phyloP scores from a whole-genome alignment of 768 basidiomycete species.

The Tylopilus sp. region DNA sequence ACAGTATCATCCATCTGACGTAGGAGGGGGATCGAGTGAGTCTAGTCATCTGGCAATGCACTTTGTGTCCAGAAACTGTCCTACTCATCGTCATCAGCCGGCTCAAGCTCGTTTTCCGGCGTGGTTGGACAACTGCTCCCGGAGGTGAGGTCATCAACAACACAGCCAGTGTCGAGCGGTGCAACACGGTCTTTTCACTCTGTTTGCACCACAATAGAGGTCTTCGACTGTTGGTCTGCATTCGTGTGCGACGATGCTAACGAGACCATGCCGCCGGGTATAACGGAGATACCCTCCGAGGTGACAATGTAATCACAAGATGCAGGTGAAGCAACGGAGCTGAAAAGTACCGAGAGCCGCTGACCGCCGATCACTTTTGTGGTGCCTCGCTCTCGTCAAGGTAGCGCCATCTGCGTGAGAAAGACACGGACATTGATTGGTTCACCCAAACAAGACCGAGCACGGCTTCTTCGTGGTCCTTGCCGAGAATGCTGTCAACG shows the following conservation, averaged over 20 bases:
- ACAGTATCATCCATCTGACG: constrained; percentile 16
- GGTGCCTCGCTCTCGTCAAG: constrained; percentile 38
- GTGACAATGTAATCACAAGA: constrained; percentile 78
- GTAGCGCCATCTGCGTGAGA: constrained; percentile 71
- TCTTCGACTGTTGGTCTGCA: constrained; percentile 7
- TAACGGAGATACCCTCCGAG: constrained; percentile 47
- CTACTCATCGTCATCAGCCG: constrained; percentile 41
- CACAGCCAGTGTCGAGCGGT: constrained; percentile 36
- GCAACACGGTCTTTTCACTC: constrained; percentile 23
- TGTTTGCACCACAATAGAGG: background rate
- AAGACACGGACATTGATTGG: constrained; percentile 83
- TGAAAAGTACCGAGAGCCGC: constrained; percentile 70
- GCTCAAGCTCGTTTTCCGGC: constrained; percentile 27
- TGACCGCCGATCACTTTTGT: constrained; percentile 24
- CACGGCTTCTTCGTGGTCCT: constrained; percentile 70
- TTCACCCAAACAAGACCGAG: constrained; percentile 94
- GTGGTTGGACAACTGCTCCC: constrained; percentile 13
- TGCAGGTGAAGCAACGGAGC: constrained; percentile 52
- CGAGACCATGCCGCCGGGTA: constrained; percentile 24
- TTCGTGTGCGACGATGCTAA: background rate
- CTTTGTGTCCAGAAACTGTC: constrained; percentile 44
- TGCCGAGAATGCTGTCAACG: constrained; percentile 54
- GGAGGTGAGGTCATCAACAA: constrained; percentile 24
- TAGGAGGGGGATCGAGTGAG: background rate
- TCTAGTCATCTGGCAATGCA: constrained; percentile 37